Conservation (phyloP, 495 filamentous ascomycete species). For the Peziza echinospora region DNA sequence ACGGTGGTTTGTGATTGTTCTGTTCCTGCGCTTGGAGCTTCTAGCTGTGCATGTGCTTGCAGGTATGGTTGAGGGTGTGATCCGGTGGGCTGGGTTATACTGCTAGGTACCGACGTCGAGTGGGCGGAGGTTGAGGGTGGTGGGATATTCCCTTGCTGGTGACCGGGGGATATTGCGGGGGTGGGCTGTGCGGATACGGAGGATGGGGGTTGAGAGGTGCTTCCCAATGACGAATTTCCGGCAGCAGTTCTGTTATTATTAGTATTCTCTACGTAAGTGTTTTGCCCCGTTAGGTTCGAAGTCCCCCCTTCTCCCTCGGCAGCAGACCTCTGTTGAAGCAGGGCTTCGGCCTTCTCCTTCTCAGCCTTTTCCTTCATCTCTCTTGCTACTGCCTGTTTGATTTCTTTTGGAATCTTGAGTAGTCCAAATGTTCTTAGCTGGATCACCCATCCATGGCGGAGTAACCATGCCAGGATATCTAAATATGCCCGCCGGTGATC, state of each 20-base stretch:
- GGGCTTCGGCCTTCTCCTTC: not conserved
- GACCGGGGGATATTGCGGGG: too few species aligned
- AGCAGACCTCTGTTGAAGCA: not conserved
- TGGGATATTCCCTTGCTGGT: not conserved
- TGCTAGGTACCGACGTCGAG: not conserved
- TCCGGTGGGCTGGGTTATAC: not conserved
- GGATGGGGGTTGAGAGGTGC: too few species aligned
- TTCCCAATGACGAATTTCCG: too few species aligned
- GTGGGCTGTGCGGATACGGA: too few species aligned
- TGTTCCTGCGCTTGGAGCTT: not conserved
- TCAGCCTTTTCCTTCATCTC: not conserved
- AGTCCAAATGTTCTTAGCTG: constrained; percentile 78
- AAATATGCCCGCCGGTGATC: constrained; percentile 75
- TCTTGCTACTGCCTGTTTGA: not conserved
- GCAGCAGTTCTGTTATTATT: not conserved
- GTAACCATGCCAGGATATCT: constrained; percentile 73
- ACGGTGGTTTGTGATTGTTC: not conserved
- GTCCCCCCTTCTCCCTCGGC: not conserved
- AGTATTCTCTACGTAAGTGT: not conserved
- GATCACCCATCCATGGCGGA: constrained; percentile 79
- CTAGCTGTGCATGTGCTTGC: not conserved
- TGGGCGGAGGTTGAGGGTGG: not conserved
- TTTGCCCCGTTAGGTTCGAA: not conserved
- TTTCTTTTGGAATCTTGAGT: constrained; percentile 25
- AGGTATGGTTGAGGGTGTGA: not conserved